These are phyloP conservation scores for Trichosanthes cucumerina DNA, from an alignment of 306 rosid species.

Conservation along the genomic window DNA sequence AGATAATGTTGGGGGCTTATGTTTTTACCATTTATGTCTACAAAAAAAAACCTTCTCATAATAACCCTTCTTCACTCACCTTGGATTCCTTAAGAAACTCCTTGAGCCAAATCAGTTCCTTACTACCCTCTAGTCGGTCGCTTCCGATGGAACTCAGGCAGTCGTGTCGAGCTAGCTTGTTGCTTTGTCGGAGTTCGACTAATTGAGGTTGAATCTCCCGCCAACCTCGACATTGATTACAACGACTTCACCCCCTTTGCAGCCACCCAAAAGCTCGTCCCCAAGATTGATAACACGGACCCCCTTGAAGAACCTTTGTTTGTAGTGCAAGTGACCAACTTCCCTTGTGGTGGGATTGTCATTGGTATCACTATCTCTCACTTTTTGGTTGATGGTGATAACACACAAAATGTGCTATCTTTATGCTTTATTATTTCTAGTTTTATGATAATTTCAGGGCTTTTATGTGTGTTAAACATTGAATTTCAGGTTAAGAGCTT, in stretches of 20 bases:
- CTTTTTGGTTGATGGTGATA: constrained; percentile 32
- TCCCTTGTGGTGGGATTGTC: constrained; percentile 42
- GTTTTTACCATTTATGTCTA: background rate
- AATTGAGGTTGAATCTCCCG: constrained; percentile 46
- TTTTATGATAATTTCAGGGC: too few species aligned
- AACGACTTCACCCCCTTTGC: constrained; percentile 21
- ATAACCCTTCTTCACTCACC: background rate
- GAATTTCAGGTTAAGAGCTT: too few species aligned
- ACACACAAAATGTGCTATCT: too few species aligned
- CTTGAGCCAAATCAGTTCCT: constrained; percentile 31
- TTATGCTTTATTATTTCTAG: too few species aligned
- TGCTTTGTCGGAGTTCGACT: constrained; percentile 32
- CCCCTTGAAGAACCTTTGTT: constrained; percentile 38
- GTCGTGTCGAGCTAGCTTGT: constrained; percentile 47
- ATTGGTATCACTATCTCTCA: constrained; percentile 32
- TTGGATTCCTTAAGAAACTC: constrained; percentile 15
- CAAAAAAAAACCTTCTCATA: background rate
- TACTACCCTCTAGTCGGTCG: constrained; percentile 59
- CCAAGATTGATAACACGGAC: constrained; percentile 20
- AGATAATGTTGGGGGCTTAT: background rate
- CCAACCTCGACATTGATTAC: constrained; percentile 17
- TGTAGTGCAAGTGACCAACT: constrained; percentile 34
- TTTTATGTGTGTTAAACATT: too few species aligned
- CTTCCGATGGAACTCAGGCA: constrained; percentile 22
- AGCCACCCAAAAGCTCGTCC: constrained; percentile 15